A percentile compares a stretch with the other conserved stretches of the same genome.
Evolutionary conservation across 1,139 yeast genomes (phyloP).

Genomic region (Pichiaceae sp.): DNA sequence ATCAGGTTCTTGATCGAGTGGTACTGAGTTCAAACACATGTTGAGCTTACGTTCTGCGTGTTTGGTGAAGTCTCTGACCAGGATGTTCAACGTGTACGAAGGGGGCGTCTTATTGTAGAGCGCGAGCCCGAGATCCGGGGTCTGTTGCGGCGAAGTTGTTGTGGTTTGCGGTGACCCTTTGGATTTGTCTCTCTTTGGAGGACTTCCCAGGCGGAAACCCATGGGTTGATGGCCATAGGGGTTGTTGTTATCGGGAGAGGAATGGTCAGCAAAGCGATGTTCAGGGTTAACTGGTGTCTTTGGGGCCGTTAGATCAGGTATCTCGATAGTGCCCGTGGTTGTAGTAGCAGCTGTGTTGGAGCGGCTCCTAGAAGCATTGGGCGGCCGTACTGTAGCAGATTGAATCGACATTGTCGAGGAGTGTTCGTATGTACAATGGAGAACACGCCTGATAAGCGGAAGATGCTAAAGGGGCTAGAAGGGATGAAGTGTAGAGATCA

Average conservation of each 20-base stretch:
- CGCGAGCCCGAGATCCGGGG: constrained; percentile 5
- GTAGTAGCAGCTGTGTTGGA: neutral
- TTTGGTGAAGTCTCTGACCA: constrained; percentile 92
- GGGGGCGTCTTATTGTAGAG: constrained; percentile 24
- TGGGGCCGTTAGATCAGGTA: constrained; percentile 7
- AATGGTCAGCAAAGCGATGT: neutral
- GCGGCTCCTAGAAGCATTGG: no score
- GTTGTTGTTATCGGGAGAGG: constrained; percentile 1
- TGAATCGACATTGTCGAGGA: no score
- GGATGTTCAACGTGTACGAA: constrained; percentile 87
- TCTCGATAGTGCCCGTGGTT: constrained; percentile 4
- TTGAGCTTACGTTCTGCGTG: constrained; percentile 83
- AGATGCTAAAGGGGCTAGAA: no score
- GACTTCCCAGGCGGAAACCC: constrained; percentile 15
- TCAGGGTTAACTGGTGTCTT: neutral
- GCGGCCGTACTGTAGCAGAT: no score
- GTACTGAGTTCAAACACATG: constrained; percentile 54
- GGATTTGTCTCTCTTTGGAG: neutral
- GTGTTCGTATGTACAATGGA: no score
- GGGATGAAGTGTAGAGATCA: no score
- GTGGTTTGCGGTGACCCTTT: constrained; percentile 3
- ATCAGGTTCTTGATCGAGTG: constrained; percentile 70
- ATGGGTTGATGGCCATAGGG: constrained; percentile 17
- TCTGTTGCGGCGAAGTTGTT: neutral
- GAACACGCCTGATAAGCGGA: no score